phyloP scores from a whole-genome alignment of 148 eudicot genomes.

The Spergularia bocconei region DNA sequence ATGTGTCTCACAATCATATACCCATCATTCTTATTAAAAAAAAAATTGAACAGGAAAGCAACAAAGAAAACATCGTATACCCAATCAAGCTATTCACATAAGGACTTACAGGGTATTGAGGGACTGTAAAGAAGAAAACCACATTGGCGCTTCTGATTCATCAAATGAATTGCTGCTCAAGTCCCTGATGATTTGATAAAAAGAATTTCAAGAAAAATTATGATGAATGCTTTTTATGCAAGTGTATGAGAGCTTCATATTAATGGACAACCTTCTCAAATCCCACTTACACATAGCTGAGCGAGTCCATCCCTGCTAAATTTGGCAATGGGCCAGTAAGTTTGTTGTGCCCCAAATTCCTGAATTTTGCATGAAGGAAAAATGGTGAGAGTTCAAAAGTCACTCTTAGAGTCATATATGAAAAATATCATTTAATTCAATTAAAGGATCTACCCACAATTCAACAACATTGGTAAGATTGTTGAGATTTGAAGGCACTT shows the following conservation, averaged over 20 bases:
- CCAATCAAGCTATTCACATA: neutral
- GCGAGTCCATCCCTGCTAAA: conserved; percentile 65
- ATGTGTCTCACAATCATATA: no score
- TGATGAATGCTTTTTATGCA: neutral
- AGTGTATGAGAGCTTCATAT: neutral
- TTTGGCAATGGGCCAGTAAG: conserved; percentile 68
- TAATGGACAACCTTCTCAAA: neutral
- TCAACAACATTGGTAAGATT: conserved; percentile 63
- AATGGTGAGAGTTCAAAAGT: conserved; percentile 1
- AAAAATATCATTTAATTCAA: neutral
- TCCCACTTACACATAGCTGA: conserved; percentile 75
- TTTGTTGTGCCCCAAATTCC: conserved; percentile 70
- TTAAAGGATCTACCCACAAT: conserved; percentile 49
- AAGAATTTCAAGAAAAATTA: neutral
- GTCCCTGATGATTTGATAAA: conserved; percentile 49
- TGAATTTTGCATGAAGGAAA: conserved; percentile 22
- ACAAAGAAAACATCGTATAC: no score
- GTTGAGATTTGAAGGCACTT: conserved; percentile 69
- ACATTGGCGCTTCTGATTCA: conserved; percentile 64
- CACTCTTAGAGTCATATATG: neutral
- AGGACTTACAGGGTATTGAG: conserved; percentile 80
- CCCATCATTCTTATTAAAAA: no score
- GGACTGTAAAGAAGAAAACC: conserved; percentile 71
- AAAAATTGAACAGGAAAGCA: no score
- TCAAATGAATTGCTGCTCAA: conserved; percentile 77